Evolutionary conservation across 1,284 basidiomycete species (phyloP).

Genomic region (Boletus semigastroideus): DNA sequence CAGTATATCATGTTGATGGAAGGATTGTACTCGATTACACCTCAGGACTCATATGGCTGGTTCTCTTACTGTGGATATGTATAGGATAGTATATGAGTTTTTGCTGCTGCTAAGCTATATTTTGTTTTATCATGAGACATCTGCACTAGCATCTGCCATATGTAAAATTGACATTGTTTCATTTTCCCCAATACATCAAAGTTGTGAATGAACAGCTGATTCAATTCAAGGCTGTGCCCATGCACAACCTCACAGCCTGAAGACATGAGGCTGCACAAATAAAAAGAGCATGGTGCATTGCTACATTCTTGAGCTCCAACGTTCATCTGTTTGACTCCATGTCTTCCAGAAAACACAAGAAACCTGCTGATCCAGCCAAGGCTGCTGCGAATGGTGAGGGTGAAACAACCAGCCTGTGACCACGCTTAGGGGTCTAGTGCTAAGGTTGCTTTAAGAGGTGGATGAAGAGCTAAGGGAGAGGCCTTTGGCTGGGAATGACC

Average conservation of each 20-base stretch:
- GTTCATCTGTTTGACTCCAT: not conserved
- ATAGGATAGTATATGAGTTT: not conserved
- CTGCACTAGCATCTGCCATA: too few species aligned
- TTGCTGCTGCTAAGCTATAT: too few species aligned
- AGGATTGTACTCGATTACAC: not conserved
- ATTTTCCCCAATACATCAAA: too few species aligned
- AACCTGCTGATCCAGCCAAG: not conserved
- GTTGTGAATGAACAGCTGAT: not conserved
- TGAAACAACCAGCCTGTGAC: too few species aligned
- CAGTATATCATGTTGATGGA: not conserved
- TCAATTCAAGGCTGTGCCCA: not conserved
- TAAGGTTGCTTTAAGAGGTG: too few species aligned
- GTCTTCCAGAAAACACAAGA: not conserved
- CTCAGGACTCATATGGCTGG: not conserved
- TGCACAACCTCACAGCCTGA: not conserved
- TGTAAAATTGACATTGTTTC: too few species aligned
- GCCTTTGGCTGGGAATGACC: too few species aligned
- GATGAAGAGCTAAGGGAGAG: too few species aligned
- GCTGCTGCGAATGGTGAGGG: not conserved
- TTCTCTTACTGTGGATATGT: not conserved
- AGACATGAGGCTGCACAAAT: not conserved
- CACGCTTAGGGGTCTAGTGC: too few species aligned
- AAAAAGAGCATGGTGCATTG: not conserved
- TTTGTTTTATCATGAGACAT: too few species aligned
- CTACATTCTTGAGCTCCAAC: not conserved